Percentiles rank a stretch among this genome's conserved stretches.
Evolutionary conservation across 805 yeast genomes (phyloP).

Genomic region (Lipomyces chichibuensis): DNA sequence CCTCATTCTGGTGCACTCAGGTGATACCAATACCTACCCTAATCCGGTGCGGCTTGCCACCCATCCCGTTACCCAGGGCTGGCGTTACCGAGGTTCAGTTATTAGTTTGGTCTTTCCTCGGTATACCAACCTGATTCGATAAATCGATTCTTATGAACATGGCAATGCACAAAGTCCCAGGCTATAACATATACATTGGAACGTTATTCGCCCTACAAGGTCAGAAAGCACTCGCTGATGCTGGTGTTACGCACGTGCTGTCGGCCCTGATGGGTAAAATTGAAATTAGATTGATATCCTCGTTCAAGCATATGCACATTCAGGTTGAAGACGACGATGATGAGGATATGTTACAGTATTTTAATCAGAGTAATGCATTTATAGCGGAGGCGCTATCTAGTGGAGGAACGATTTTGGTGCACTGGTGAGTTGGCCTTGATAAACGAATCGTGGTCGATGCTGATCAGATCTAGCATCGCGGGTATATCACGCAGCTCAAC

Average conservation of each 20-base stretch:
- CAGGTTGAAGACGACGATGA: conserved; percentile 72
- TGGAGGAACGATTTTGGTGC: conserved; percentile 47
- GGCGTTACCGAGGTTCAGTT: background rate
- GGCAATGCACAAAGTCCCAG: conserved; percentile 65
- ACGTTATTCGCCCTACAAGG: conserved; percentile 67
- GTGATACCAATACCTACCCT: background rate
- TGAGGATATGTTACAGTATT: conserved; percentile 64
- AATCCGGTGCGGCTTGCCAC: background rate
- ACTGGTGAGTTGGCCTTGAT: conserved; percentile 42
- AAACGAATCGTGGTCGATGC: conserved; percentile 53
- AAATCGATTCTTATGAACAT: conserved; percentile 32
- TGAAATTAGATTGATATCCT: conserved; percentile 53
- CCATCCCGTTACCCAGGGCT: background rate
- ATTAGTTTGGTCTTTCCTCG: too few species aligned
- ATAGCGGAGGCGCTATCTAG: conserved; percentile 57
- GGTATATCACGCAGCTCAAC: conserved; percentile 92
- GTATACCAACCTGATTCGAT: too few species aligned
- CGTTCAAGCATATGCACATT: conserved; percentile 55
- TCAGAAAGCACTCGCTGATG: conserved; percentile 54
- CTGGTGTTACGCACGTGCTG: conserved; percentile 70
- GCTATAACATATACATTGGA: conserved; percentile 70
- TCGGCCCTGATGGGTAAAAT: conserved; percentile 69
- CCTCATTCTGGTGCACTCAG: too few species aligned
- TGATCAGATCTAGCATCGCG: conserved; percentile 72
- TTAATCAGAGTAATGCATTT: conserved; percentile 65